Evolutionary conservation across 208 protist species (phyloP).

Genomic region (Acanthamoeba sp.): DNA sequence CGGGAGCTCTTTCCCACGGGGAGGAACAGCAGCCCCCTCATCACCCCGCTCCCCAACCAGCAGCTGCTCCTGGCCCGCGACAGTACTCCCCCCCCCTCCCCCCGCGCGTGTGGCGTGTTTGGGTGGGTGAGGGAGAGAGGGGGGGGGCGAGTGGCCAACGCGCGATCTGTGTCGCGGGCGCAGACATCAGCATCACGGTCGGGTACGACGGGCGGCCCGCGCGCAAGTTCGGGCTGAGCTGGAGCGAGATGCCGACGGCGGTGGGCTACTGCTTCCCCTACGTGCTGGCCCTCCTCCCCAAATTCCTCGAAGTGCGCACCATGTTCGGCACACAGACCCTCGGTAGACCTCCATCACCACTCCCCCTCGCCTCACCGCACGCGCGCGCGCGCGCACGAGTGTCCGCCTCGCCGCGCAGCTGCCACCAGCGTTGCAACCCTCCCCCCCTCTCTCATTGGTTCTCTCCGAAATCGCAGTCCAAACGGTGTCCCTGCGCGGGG

Average conservation of each 20-base stretch:
- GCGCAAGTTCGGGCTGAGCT: slow-evolving; percentile 77
- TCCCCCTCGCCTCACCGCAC: not conserved
- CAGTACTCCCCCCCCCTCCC: slow-evolving; percentile 28
- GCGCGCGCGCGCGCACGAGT: too few species aligned
- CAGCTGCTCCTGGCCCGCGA: slow-evolving; percentile 82
- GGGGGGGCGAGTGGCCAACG: too few species aligned
- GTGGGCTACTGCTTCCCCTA: slow-evolving; percentile 76
- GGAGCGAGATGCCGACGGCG: slow-evolving; percentile 73
- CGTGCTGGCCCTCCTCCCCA: slow-evolving; percentile 76
- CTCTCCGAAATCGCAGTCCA: not conserved
- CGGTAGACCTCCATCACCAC: not conserved
- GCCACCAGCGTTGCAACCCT: not conserved
- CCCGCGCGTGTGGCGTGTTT: not conserved
- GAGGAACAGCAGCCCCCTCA: slow-evolving; percentile 68
- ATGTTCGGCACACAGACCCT: slow-evolving; percentile 50
- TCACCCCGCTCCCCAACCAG: slow-evolving; percentile 61
- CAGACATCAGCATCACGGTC: slow-evolving; percentile 81
- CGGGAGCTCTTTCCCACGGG: slow-evolving; percentile 81
- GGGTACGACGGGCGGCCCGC: slow-evolving; percentile 81
- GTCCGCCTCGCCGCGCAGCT: too few species aligned
- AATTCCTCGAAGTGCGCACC: slow-evolving; percentile 77
- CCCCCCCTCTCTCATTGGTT: not conserved
- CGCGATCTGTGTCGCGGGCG: not conserved
- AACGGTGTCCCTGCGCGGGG: slow-evolving; percentile 32
- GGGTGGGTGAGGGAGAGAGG: too few species aligned